Conservation (phyloP, 2,329 filamentous ascomycete genomes). For the Ophiostoma tasmaniense region DNA sequence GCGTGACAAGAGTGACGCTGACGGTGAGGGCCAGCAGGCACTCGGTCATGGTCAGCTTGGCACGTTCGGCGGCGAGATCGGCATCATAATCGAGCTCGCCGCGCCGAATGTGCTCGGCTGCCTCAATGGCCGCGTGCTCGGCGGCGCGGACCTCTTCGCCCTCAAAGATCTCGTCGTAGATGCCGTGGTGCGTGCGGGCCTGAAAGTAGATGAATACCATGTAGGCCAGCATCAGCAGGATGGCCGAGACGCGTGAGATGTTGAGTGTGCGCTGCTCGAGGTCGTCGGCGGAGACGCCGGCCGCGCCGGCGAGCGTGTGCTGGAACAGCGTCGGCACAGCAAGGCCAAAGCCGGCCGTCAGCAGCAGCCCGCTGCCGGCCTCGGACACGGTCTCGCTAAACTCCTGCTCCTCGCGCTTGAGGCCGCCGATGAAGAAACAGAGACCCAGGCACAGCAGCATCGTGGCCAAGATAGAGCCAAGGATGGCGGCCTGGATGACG, state of each 20-base stretch:
- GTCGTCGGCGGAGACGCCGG: conserved; percentile 26
- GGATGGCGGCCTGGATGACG: conserved; percentile 76
- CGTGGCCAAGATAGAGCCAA: conserved; percentile 76
- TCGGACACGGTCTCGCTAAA: conserved; percentile 73
- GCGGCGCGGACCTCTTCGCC: conserved; percentile 59
- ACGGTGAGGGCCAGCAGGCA: conserved; percentile 56
- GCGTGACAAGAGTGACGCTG: conserved; percentile 58
- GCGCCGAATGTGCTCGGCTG: conserved; percentile 5
- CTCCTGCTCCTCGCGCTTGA: conserved; percentile 56
- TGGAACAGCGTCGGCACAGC: conserved; percentile 50
- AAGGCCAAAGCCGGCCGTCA: conserved; percentile 56
- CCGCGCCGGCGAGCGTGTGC: conserved; percentile 31
- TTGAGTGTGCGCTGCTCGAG: conserved; percentile 47
- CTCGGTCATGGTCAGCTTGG: conserved; percentile 68
- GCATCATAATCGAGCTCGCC: conserved; percentile 36
- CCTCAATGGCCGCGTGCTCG: conserved; percentile 2
- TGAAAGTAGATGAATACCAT: conserved; percentile 63
- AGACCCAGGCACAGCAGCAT: conserved; percentile 70
- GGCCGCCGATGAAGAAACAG: conserved; percentile 71
- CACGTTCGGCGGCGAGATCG: conserved; percentile 31
- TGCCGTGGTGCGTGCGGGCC: conserved; percentile 64
- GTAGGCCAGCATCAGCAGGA: conserved; percentile 64
- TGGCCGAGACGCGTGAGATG: conserved; percentile 62
- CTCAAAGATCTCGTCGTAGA: conserved; percentile 67
- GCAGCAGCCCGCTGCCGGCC: conserved; percentile 65